Percentiles rank a stretch among this genome's conserved stretches.
Conservation (phyloP, 2,329 filamentous ascomycete species). For the Diaporthe nobilis region DNA sequence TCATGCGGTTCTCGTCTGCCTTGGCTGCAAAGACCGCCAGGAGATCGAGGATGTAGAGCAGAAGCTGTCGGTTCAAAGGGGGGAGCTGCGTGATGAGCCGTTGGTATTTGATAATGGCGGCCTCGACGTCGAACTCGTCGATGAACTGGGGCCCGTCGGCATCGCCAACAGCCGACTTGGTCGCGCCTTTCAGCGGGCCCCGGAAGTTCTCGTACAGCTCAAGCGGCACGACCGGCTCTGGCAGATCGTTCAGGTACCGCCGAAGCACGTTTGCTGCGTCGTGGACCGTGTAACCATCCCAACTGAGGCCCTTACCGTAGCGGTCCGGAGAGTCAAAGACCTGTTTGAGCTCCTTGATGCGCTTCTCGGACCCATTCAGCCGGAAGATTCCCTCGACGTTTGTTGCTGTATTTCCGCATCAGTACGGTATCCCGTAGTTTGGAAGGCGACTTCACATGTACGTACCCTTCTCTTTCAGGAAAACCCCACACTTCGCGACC, state of each 20-base stretch:
- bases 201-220: slow-evolving; percentile 94
- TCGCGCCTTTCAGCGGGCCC: slow-evolving; percentile 81
- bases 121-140: slow-evolving; percentile 80
- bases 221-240: slow-evolving; percentile 95
- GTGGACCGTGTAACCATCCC: slow-evolving; percentile 98
- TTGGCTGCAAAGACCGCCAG: slow-evolving; percentile 98
- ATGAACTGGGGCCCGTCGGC: slow-evolving; percentile 78
- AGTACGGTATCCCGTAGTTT: slow-evolving; percentile 36
- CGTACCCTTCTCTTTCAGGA: slow-evolving; percentile 96
- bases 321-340: slow-evolving; percentile 95
- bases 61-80: slow-evolving; percentile 90
- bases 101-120: slow-evolving; percentile 88
- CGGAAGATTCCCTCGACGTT: slow-evolving; percentile 97
- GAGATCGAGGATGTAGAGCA: slow-evolving; percentile 95
- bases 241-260: slow-evolving; percentile 94
- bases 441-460: slow-evolving; percentile 40
- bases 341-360: slow-evolving; percentile 95
- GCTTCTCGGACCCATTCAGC: slow-evolving; percentile 94
- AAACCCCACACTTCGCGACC: slow-evolving; percentile 97
- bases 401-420: slow-evolving; percentile 74
- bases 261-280: slow-evolving; percentile 97
- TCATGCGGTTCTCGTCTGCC: slow-evolving; percentile 97
- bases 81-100: slow-evolving; percentile 92
- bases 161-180: slow-evolving; percentile 79
- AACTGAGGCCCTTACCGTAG: slow-evolving; percentile 96